A percentile compares a stretch with the other conserved stretches of the same genome.
These are phyloP conservation scores for Phytophthora sojae DNA, from an alignment of 352 stramenopile genomes.

Conservation along the genomic window DNA sequence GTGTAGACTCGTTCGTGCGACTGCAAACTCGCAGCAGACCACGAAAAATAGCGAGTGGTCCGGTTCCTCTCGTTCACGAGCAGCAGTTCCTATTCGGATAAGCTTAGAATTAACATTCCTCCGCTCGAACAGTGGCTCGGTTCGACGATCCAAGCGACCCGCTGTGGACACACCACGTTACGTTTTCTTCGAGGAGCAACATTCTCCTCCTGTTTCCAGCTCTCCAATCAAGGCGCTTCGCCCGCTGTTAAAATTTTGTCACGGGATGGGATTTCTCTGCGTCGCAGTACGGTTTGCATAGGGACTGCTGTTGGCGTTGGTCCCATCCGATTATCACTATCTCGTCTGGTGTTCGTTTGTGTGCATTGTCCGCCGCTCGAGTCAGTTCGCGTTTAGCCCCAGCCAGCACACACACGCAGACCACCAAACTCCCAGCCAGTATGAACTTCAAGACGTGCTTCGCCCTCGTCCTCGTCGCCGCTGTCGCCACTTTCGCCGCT, in stretches of 20 bases:
- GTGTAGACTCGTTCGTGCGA: too few relatives aligned
- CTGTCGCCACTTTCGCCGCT: conserved; percentile 20
- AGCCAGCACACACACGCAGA: background rate
- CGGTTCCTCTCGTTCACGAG: too few relatives aligned
- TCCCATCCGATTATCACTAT: conserved; percentile 21
- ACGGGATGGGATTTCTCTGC: conserved; percentile 20
- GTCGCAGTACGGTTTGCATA: conserved; percentile 15
- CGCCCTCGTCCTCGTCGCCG: conserved; percentile 17
- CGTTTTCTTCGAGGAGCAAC: background rate
- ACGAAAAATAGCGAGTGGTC: too few relatives aligned
- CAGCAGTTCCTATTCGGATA: too few relatives aligned
- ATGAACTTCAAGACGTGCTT: conserved; percentile 39
- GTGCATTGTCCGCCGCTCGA: conserved; percentile 5
- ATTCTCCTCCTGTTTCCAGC: background rate
- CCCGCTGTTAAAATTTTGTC: conserved; percentile 1
- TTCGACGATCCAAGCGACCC: too few relatives aligned
- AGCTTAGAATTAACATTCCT: too few relatives aligned
- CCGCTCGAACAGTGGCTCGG: too few relatives aligned
- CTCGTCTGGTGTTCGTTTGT: conserved; percentile 11
- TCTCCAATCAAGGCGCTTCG: background rate
- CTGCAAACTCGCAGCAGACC: too few relatives aligned
- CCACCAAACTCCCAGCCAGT: conserved; percentile 8
- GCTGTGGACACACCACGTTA: too few relatives aligned
- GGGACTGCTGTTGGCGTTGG: conserved; percentile 17
- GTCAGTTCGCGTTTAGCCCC: conserved; percentile 34